Evolutionary conservation across 2,329 filamentous ascomycete species (phyloP).

Genomic region (Colletotrichum zoysiae): DNA sequence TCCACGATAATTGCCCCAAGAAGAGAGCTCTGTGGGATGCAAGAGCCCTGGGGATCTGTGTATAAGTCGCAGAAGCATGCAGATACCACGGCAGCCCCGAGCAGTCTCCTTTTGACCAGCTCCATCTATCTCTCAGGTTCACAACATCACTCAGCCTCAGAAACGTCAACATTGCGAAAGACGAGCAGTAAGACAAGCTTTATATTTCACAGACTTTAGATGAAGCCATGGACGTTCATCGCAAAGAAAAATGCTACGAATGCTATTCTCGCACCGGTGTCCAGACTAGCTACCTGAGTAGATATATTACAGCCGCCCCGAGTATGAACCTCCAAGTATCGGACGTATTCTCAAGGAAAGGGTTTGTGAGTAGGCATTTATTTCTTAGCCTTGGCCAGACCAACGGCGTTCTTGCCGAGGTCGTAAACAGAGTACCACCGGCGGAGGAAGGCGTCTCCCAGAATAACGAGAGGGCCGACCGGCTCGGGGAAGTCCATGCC

Average conservation of each 20-base stretch:
- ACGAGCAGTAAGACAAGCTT: neutral
- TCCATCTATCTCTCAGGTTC: neutral
- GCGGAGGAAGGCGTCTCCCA: slow-evolving; percentile 88
- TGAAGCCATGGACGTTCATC: neutral
- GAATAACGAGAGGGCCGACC: slow-evolving; percentile 90
- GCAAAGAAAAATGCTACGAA: slow-evolving; percentile 24
- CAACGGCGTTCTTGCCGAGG: slow-evolving; percentile 88
- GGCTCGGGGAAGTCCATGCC: slow-evolving; percentile 93
- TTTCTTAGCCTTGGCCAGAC: slow-evolving; percentile 85
- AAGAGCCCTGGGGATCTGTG: no score
- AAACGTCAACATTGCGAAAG: neutral
- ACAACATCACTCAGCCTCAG: neutral
- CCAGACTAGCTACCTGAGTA: slow-evolving; percentile 38
- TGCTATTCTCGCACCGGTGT: slow-evolving; percentile 40
- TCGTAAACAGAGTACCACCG: slow-evolving; percentile 98
- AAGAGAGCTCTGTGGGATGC: no score
- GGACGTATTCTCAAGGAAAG: slow-evolving; percentile 28
- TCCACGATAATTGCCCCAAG: neutral
- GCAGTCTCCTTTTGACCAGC: neutral
- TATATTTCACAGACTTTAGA: neutral
- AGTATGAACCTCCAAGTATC: slow-evolving; percentile 6
- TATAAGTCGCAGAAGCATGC: neutral
- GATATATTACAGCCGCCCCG: slow-evolving; percentile 37
- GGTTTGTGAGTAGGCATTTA: slow-evolving; percentile 40
- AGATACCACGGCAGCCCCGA: neutral